Conservation (phyloP, 495 filamentous ascomycete genomes). For the Aspergillus kassunensis region DNA sequence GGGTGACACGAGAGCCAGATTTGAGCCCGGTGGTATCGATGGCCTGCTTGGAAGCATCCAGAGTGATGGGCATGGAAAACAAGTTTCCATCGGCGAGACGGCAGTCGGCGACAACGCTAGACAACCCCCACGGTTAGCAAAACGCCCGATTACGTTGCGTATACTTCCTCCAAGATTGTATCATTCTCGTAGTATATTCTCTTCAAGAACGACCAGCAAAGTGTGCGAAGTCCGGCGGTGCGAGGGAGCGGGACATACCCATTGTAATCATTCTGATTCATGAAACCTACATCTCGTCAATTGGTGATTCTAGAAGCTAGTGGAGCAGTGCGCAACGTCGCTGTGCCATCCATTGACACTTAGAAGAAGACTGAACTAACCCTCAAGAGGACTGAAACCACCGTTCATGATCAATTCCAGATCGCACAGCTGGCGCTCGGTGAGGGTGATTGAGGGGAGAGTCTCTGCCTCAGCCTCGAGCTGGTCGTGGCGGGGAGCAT, state of each 20-base stretch:
- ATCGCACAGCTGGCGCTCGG: constrained; percentile 94
- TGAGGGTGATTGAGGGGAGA: constrained; percentile 78
- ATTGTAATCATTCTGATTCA: constrained; percentile 95
- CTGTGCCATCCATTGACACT: not conserved
- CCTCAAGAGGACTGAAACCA: constrained; percentile 95
- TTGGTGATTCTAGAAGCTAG: not conserved
- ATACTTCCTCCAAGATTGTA: not conserved
- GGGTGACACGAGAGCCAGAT: constrained; percentile 73
- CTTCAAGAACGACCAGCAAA: not conserved
- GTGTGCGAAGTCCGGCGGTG: not conserved
- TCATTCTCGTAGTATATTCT: not conserved
- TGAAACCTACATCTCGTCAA: constrained; percentile 63
- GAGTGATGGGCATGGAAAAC: constrained; percentile 95
- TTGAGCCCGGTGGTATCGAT: constrained; percentile 71
- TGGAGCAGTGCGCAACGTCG: constrained; percentile 1
- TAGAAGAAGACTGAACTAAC: constrained; percentile 48
- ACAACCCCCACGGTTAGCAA: constrained; percentile 11
- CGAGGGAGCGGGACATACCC: constrained; percentile 53
- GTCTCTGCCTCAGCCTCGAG: constrained; percentile 80
- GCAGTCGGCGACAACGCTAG: constrained; percentile 79
- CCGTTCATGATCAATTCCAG: constrained; percentile 94
- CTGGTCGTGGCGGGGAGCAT: constrained; percentile 70
- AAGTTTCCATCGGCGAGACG: constrained; percentile 85
- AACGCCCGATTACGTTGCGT: not conserved
- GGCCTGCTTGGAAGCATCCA: constrained; percentile 71